Percentiles rank a stretch among this genome's conserved stretches.
Evolutionary conservation across 1,284 basidiomycete genomes (phyloP).

Genomic region (Ustilago vetiveriae): DNA sequence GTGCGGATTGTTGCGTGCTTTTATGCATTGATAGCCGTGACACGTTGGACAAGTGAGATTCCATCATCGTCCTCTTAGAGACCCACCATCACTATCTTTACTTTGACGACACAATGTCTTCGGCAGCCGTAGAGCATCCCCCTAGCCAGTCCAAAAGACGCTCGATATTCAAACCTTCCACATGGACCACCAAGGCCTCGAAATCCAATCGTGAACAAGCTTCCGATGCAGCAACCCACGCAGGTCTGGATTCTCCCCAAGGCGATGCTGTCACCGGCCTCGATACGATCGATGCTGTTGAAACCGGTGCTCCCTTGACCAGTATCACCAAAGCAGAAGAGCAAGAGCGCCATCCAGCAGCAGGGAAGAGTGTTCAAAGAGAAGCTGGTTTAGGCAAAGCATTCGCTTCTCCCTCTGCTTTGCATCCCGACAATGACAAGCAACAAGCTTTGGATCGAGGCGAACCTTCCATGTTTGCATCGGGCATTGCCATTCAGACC

Average conservation of each 20-base stretch:
- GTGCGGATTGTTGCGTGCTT: too few relatives aligned
- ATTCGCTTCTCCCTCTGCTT: too few relatives aligned
- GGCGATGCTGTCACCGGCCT: neutral
- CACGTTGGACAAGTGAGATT: too few relatives aligned
- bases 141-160: neutral
- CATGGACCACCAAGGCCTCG: too few relatives aligned
- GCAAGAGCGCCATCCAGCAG: neutral
- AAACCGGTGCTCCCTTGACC: conserved; percentile 10
- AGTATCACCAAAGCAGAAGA: neutral
- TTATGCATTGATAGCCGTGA: too few relatives aligned
- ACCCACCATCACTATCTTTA: too few relatives aligned
- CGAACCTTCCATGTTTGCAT: too few relatives aligned
- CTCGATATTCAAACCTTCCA: conserved; percentile 15
- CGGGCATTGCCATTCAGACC: too few relatives aligned
- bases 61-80: too few relatives aligned
- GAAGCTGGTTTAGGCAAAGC: neutral
- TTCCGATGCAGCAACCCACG: neutral
- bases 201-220: neutral
- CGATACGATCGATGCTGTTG: conserved; percentile 3
- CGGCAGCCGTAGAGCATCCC: neutral
- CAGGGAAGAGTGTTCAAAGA: neutral
- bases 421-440: too few relatives aligned
- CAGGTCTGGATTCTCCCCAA: neutral
- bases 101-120: too few relatives aligned
- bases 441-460: too few relatives aligned